Evolutionary conservation across 2,329 filamentous ascomycete genomes (phyloP).

Genomic region (Cladobotryum protrusum): DNA sequence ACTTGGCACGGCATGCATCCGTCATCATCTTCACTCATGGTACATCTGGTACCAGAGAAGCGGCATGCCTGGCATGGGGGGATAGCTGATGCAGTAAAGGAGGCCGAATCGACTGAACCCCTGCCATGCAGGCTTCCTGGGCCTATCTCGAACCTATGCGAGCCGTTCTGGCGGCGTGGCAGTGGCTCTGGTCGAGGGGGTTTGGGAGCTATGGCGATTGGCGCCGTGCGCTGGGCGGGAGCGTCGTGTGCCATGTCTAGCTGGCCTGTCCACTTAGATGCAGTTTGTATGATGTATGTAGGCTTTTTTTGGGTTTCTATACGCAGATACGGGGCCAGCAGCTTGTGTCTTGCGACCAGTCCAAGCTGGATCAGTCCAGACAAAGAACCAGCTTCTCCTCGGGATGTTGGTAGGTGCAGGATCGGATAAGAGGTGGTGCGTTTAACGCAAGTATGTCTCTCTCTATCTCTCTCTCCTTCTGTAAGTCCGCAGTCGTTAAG

Average conservation of each 20-base stretch:
- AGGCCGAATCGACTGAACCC: conserved; percentile 45
- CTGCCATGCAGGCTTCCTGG: conserved; percentile 46
- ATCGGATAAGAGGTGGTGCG: not conserved
- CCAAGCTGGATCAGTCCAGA: not conserved
- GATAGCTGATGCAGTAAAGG: conserved; percentile 34
- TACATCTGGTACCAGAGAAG: conserved; percentile 67
- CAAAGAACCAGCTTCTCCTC: not conserved
- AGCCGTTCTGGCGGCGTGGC: conserved; percentile 41
- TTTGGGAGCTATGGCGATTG: conserved; percentile 61
- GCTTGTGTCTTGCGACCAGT: not conserved
- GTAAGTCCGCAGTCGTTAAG: not conserved
- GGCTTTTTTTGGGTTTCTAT: not conserved
- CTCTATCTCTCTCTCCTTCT: not conserved
- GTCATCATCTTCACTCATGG: conserved; percentile 67
- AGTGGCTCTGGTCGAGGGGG: conserved; percentile 39
- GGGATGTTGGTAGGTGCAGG: too few relatives aligned
- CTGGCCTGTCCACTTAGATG: not conserved
- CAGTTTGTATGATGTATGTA: not conserved
- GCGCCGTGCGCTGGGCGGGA: conserved; percentile 53
- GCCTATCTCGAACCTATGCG: conserved; percentile 42
- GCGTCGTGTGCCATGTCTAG: conserved; percentile 45
- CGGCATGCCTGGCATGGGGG: conserved; percentile 69
- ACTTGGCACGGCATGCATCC: conserved; percentile 72
- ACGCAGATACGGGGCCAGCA: not conserved
- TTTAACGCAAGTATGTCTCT: too few relatives aligned